Conservation (phyloP, 495 filamentous ascomycete species). For the Xylaria intraflava region DNA sequence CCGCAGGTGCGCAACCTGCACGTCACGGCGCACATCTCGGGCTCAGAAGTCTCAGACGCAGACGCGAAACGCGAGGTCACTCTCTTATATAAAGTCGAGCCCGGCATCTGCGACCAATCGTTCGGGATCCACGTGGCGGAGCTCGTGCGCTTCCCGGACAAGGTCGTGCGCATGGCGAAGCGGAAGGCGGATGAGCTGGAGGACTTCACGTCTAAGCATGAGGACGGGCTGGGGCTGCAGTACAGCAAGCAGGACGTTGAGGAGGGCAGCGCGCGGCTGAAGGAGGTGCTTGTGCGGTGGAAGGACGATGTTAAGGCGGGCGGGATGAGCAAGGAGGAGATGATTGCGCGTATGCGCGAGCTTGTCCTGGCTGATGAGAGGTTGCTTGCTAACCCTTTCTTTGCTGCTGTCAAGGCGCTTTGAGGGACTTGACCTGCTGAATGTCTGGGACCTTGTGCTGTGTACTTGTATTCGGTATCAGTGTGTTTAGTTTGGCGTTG, state of each 20-base stretch:
- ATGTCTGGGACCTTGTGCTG: too few species aligned
- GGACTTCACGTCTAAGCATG: conserved; percentile 79
- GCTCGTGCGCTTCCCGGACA: conserved; percentile 93
- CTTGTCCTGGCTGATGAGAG: conserved; percentile 64
- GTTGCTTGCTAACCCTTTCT: conserved; percentile 79
- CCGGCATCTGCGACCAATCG: conserved; percentile 90
- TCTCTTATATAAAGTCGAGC: conserved; percentile 90
- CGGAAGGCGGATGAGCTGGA: conserved; percentile 96
- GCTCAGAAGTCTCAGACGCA: conserved; percentile 29
- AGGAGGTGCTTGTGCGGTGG: conserved; percentile 80
- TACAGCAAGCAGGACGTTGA: conserved; percentile 83
- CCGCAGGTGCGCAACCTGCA: conserved; percentile 87
- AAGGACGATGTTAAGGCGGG: conserved; percentile 69
- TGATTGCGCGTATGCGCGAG: conserved; percentile 71
- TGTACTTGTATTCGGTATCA: too few species aligned
- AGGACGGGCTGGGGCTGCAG: conserved; percentile 40
- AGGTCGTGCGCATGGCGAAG: conserved; percentile 97
- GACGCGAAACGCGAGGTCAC: conserved; percentile 76
- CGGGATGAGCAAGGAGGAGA: conserved; percentile 65
- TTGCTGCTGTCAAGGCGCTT: conserved; percentile 76
- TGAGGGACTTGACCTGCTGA: too few species aligned
- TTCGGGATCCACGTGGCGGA: conserved; percentile 99
- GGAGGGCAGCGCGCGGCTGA: conserved; percentile 79
- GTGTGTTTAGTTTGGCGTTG: neutral
- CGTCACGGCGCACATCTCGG: conserved; percentile 89